Conservation (phyloP, 305 asterid genomes). For the Fraxinus floribunda region DNA sequence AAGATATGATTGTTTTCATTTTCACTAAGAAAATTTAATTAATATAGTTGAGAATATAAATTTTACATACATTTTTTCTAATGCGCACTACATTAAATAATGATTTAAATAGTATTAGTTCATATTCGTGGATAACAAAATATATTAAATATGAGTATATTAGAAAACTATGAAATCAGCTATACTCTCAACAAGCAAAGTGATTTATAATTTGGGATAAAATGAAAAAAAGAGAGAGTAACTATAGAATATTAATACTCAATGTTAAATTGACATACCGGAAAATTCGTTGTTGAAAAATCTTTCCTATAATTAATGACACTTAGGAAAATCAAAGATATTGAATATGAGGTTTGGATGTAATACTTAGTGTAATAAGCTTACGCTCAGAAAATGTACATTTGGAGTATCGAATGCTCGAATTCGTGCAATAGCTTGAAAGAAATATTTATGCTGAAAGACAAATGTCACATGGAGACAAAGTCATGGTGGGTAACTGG, state of each 20-base stretch:
- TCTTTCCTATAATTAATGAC: neutral
- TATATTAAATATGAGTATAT: neutral
- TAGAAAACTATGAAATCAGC: neutral
- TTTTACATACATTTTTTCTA: neutral
- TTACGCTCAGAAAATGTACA: neutral
- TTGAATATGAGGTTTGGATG: neutral
- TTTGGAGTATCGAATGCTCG: neutral
- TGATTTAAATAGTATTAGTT: neutral
- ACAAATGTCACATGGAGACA: neutral
- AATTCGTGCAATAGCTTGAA: neutral
- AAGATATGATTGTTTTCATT: neutral
- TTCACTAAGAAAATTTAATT: neutral
- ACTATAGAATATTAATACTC: neutral
- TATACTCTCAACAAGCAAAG: neutral
- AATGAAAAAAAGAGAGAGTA: neutral
- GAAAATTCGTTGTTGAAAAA: neutral
- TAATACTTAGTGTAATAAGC: neutral
- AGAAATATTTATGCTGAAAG: too few relatives aligned
- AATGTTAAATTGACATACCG: neutral
- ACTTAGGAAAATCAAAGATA: too few relatives aligned
- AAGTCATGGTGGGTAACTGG: neutral
- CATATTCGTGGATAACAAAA: too few relatives aligned
- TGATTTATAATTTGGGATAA: neutral
- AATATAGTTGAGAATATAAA: too few relatives aligned
- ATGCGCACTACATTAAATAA: neutral